These are phyloP conservation scores for Phaseolus coccineus DNA, from an alignment of 331 rosid genomes.

Conservation along the genomic window DNA sequence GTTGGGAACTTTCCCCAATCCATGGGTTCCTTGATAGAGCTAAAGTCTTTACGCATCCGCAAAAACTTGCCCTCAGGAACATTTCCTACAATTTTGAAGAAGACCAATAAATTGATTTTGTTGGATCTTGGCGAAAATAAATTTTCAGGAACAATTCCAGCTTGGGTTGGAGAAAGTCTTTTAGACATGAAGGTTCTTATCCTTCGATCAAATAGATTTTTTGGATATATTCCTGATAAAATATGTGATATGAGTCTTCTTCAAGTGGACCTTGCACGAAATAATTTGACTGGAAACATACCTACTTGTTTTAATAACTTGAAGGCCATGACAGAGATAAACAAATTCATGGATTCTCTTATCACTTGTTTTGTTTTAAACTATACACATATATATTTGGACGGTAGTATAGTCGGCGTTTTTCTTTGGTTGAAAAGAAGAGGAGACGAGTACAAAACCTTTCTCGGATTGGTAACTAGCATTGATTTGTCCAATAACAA, in stretches of 20 bases:
- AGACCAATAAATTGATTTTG: not conserved
- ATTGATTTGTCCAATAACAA: too few species aligned
- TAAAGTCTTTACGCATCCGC: not conserved
- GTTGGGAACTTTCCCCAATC: not conserved
- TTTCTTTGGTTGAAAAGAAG: too few species aligned
- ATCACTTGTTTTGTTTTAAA: too few species aligned
- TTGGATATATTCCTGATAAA: slow-evolving; percentile 39
- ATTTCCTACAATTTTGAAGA: slow-evolving; percentile 5
- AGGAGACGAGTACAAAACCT: too few species aligned
- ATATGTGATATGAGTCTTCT: not conserved
- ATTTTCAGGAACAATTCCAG: slow-evolving; percentile 43
- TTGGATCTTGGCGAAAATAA: slow-evolving; percentile 18
- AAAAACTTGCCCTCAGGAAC: not conserved
- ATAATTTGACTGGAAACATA: slow-evolving; percentile 36
- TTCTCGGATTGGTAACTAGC: too few species aligned
- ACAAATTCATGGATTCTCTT: not conserved
- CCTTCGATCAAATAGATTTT: slow-evolving; percentile 44
- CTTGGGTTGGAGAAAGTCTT: slow-evolving; percentile 42
- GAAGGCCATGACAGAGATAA: not conserved
- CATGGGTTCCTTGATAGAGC: not conserved
- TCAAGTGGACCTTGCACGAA: slow-evolving; percentile 36
- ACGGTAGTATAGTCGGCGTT: too few species aligned
- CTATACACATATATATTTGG: too few species aligned
- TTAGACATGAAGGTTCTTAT: slow-evolving; percentile 13
- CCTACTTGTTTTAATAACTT: slow-evolving; percentile 40